Percentiles rank a stretch among this genome's conserved stretches.
Conservation (phyloP, 176 grass and related monocot genomes). For the Sorghum bicolor region Sorghum_bicolor_NCBIv3 NC_012873.2:64369501-64370000, state of each 20-base stretch:
- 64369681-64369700: not conserved
- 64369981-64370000: not conserved
- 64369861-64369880: not conserved
- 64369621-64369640: not conserved
- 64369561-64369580: not conserved
- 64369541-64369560: not conserved
- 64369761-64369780: not conserved
- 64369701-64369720: conserved; percentile 9
- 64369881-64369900: not conserved
- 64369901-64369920: conserved; percentile 19
- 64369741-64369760: not conserved
- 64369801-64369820: not conserved
- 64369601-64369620: not conserved
- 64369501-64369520: not conserved
- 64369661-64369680: not conserved
- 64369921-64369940: not conserved
- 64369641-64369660: conserved; percentile 1
- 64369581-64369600: not conserved
- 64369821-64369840: not conserved
- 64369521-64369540: not conserved
- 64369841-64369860: not conserved
- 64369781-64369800: not conserved
- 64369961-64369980: not conserved
- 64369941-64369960: conserved; percentile 19
- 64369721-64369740: not conserved